These are phyloP conservation scores for Coffea canephora DNA, from an alignment of 257 asterid species.

Conservation along the genomic window DNA sequence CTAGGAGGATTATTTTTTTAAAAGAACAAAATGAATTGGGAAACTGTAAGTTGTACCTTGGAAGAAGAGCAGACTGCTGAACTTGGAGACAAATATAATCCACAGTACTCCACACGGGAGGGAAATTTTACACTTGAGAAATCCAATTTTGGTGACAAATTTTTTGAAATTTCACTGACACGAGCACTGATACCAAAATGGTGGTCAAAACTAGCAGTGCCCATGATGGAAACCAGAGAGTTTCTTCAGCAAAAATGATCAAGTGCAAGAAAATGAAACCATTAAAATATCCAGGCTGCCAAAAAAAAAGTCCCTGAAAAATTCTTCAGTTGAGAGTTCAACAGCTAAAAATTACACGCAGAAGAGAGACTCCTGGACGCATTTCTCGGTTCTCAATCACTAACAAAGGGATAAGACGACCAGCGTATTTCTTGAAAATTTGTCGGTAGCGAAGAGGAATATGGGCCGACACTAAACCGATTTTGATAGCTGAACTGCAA, in stretches of 20 bases:
- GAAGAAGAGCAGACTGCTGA: conserved; percentile 29
- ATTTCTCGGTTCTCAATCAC: background rate
- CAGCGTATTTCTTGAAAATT: background rate
- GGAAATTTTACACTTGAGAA: conserved; percentile 38
- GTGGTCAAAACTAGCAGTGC: conserved; percentile 37
- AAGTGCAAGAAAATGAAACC: background rate
- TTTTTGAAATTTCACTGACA: conserved; percentile 36
- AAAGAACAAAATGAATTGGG: background rate
- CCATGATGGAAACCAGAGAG: conserved; percentile 39
- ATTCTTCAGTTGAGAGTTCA: background rate
- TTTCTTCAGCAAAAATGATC: background rate
- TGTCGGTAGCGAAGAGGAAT: background rate
- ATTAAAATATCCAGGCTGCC: background rate
- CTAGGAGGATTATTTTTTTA: background rate
- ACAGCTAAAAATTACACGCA: background rate
- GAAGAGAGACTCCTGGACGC: background rate
- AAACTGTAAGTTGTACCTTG: conserved; percentile 32
- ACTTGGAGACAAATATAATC: conserved; percentile 31
- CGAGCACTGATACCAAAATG: conserved; percentile 39
- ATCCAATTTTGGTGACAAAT: conserved; percentile 34
- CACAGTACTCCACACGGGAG: conserved; percentile 35
- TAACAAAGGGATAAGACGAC: too few relatives aligned
- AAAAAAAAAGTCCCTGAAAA: conserved; percentile 1
- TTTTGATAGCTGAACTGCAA: too few relatives aligned
- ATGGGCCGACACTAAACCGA: too few relatives aligned